A percentile compares a stretch with the other conserved stretches of the same genome.
Evolutionary conservation across 306 rosid genomes (phyloP).

Genomic region (Hylodesmum podocarpum): DNA sequence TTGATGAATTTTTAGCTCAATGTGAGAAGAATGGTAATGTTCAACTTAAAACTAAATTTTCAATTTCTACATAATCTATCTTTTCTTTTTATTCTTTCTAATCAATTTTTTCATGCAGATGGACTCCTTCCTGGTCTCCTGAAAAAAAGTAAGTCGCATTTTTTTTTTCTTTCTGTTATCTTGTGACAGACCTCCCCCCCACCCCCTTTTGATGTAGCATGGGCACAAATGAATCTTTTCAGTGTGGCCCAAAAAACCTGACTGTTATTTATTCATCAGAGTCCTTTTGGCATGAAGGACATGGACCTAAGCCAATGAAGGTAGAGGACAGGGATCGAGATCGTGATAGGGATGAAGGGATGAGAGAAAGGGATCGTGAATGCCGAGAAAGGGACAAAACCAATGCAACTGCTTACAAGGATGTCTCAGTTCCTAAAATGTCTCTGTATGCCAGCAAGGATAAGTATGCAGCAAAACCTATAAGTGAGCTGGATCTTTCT

Average conservation of each 20-base stretch:
- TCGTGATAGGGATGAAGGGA: constrained; percentile 66
- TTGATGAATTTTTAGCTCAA: constrained; percentile 80
- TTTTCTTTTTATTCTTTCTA: constrained; percentile 41
- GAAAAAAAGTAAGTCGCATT: constrained; percentile 80
- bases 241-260: constrained; percentile 17
- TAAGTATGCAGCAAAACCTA: constrained; percentile 83
- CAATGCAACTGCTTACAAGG: constrained; percentile 56
- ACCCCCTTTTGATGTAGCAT: background rate
- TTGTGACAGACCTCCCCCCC: constrained; percentile 14
- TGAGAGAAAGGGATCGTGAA: constrained; percentile 82
- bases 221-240: constrained; percentile 15
- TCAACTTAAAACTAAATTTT: constrained; percentile 26
- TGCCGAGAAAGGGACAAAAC: constrained; percentile 71
- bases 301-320: constrained; percentile 59
- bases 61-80: constrained; percentile 24
- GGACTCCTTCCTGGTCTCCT: constrained; percentile 98
- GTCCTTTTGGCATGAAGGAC: constrained; percentile 58
- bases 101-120: constrained; percentile 66
- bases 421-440: constrained; percentile 64
- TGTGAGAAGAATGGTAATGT: constrained; percentile 92
- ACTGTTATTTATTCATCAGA: constrained; percentile 50
- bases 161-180: constrained; percentile 30
- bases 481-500: constrained; percentile 94
- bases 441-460: constrained; percentile 75
- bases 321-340: constrained; percentile 79